Evolutionary conservation across 345 rosid genomes (phyloP), one percentile per base, ranked within the genome.

Genomic region (Gossypium bickii): DNA sequence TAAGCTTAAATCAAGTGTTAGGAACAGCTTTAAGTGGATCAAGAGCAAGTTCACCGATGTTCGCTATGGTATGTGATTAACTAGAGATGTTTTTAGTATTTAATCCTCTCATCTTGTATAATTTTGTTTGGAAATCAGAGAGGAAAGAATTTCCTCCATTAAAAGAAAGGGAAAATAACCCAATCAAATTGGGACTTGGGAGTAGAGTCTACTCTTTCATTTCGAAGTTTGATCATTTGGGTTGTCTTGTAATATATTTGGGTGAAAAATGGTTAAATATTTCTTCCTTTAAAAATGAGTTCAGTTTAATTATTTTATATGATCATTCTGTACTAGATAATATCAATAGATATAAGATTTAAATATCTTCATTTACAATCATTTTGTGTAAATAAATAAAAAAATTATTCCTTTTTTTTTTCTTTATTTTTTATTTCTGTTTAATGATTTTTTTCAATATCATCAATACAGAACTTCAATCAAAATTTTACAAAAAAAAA

Each of bases 11-110:
- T 87, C 86, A 6, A 82, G 89, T 76, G 78, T 92, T 5, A 85
- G 90, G 74, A 92, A 75, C 85, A 89, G 97, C 83, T 88, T 94
- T 83, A 94, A 94, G 84, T 94, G 98, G 98, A 88, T 94, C 87
- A 92, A 94, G 88, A 86, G 67, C 89, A 94, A 94, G 85, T 71
- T 89, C 51, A 82, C 74, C 29, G 88, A 88, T 22, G 83, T 22
- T 66, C 87, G 85, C 15, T 82, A 85, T 47, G 82, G 85, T 41
- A 27, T 84, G 67, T 89, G 75, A 84, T n/a, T 60, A 9, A 29
- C 20, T 15, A 56, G 52, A 24, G 15, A 48, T 59, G 58, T 12
- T 25, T 68, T 48, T 41, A 15, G 41, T 48, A 9, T n/a, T 49
- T 25, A 69, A 15, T 51, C 16, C 38, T 48, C 6, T 24, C 6